Conservation (phyloP, 2,329 filamentous ascomycete genomes). For the Talaromyces sp. region DNA sequence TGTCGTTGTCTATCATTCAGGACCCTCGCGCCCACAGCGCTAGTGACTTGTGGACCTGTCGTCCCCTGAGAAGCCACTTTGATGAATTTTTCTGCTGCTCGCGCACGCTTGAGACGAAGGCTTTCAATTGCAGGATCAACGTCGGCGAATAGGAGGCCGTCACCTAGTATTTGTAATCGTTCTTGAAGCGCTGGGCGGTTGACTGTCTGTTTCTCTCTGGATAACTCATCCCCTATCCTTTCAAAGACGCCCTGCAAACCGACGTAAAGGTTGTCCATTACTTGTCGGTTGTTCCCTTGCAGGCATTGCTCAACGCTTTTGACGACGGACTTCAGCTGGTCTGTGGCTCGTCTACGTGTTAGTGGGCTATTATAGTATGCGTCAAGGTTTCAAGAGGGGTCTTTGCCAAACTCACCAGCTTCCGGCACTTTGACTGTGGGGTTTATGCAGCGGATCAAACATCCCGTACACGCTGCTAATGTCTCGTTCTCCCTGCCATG, state of each 20-base stretch:
- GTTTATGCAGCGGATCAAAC: slow-evolving; percentile 38
- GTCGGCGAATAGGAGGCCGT: slow-evolving; percentile 31
- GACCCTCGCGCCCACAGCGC: not conserved
- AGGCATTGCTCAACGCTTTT: slow-evolving; percentile 31
- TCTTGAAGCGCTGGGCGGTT: slow-evolving; percentile 26
- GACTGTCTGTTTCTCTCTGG: slow-evolving; percentile 18
- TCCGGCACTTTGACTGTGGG: slow-evolving; percentile 24
- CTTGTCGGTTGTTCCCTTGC: slow-evolving; percentile 31
- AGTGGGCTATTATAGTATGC: not conserved
- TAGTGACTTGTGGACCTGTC: not conserved
- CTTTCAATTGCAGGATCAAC: slow-evolving; percentile 35
- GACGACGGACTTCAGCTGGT: slow-evolving; percentile 17
- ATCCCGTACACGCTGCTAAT: slow-evolving; percentile 38
- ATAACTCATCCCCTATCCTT: slow-evolving; percentile 28
- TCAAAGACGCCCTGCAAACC: slow-evolving; percentile 34
- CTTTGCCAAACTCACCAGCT: slow-evolving; percentile 26
- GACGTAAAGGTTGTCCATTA: slow-evolving; percentile 35
- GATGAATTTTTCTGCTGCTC: slow-evolving; percentile 34
- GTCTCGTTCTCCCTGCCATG: slow-evolving; percentile 31
- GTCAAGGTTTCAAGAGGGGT: not conserved
- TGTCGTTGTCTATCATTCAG: slow-evolving; percentile 25
- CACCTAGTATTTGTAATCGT: slow-evolving; percentile 28
- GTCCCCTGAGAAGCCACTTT: slow-evolving; percentile 25
- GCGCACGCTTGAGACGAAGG: slow-evolving; percentile 37
- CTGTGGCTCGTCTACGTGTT: slow-evolving; percentile 2